These are phyloP conservation scores for Fusarium sulawesiense DNA, from an alignment of 2,329 filamentous ascomycete species.

Conservation along the genomic window DNA sequence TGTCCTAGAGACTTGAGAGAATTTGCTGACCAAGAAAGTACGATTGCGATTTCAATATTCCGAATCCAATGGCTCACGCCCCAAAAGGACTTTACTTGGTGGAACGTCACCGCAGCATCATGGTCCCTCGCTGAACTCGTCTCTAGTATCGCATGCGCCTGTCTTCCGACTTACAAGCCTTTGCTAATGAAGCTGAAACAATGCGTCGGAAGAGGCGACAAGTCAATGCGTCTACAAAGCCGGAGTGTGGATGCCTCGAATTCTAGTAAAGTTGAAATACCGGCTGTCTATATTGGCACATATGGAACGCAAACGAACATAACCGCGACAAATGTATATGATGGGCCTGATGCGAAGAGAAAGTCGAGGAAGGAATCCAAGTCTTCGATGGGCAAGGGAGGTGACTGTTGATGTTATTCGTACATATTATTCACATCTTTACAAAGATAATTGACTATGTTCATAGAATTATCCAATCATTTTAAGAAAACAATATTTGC, in stretches of 20 bases:
- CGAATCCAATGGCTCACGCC: slow-evolving; percentile 36
- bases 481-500: too few relatives aligned
- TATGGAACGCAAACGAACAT: slow-evolving; percentile 26
- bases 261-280: neutral
- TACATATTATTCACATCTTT: too few relatives aligned
- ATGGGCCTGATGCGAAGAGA: neutral
- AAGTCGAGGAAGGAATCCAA: neutral
- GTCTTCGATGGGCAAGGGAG: neutral
- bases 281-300: neutral
- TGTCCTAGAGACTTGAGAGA: too few relatives aligned
- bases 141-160: slow-evolving; percentile 36
- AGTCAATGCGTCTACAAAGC: neutral
- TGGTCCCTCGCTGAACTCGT: slow-evolving; percentile 40
- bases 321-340: neutral
- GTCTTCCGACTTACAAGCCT: slow-evolving; percentile 30
- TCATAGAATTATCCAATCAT: too few relatives aligned
- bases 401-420: too few relatives aligned
- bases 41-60: slow-evolving; percentile 21
- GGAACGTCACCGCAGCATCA: slow-evolving; percentile 25
- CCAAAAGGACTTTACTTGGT: slow-evolving; percentile 24
- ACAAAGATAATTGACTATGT: too few relatives aligned
- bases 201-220: neutral
- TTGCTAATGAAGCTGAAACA: neutral
- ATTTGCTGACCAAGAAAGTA: neutral
- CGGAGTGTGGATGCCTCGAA: rapidly evolving